These are phyloP conservation scores for Hemisphaericaspora nanyangensis DNA, from an alignment of 805 yeast species.

Conservation along the genomic window DNA sequence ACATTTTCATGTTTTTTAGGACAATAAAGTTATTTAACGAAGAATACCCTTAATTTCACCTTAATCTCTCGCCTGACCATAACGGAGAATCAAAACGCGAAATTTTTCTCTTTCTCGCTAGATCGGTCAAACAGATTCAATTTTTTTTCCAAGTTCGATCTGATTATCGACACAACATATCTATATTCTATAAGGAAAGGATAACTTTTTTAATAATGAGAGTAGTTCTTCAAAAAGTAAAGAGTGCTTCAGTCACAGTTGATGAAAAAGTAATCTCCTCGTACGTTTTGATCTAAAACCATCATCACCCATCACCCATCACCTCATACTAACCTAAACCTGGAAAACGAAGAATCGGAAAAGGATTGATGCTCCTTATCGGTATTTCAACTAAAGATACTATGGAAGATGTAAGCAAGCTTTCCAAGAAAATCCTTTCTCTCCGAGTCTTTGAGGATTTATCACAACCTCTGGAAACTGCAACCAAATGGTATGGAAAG, in stretches of 20 bases:
- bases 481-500: conserved; percentile 45
- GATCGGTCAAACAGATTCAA: too few species aligned
- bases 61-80: too few species aligned
- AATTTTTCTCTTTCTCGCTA: too few species aligned
- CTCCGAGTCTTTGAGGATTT: conserved; percentile 71
- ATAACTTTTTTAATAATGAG: too few species aligned
- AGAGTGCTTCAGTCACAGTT: conserved; percentile 84
- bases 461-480: conserved; percentile 42
- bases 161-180: too few species aligned
- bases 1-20: not conserved
- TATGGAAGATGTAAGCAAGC: conserved; percentile 61
- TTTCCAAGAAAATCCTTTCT: conserved; percentile 63
- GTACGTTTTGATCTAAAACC: conserved; percentile 21
- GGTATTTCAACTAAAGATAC: conserved; percentile 83
- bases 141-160: too few species aligned
- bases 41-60: too few species aligned
- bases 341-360: conserved; percentile 44
- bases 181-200: too few species aligned
- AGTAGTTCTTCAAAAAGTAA: conserved; percentile 87
- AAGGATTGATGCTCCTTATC: conserved; percentile 76
- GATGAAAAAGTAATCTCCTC: conserved; percentile 65
- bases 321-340: not conserved
- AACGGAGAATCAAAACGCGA: too few species aligned
- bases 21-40: too few species aligned
- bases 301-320: too few species aligned